Conservation (phyloP, 2,329 filamentous ascomycete genomes). For the Verticillium nonalfalfae region DNA sequence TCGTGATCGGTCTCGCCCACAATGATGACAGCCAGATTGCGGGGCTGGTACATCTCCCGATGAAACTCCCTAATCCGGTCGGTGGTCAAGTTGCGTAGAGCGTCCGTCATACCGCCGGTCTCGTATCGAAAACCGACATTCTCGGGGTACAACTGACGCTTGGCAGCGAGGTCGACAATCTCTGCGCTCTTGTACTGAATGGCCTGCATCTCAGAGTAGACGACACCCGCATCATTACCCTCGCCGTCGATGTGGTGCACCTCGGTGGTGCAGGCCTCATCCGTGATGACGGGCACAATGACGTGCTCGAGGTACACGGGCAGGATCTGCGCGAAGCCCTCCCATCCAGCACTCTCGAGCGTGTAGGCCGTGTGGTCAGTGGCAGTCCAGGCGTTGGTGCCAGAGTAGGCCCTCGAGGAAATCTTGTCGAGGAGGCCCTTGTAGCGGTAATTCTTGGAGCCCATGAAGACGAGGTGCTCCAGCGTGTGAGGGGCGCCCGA, state of each 20-base stretch:
- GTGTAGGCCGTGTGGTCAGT: slow-evolving; percentile 97
- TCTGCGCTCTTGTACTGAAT: slow-evolving; percentile 79
- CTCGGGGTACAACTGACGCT: slow-evolving; percentile 78
- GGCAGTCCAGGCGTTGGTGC: slow-evolving; percentile 95
- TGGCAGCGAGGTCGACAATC: slow-evolving; percentile 79
- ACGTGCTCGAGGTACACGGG: slow-evolving; percentile 95
- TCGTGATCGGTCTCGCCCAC: slow-evolving; percentile 87
- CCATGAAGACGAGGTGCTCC: slow-evolving; percentile 82
- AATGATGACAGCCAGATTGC: slow-evolving; percentile 85
- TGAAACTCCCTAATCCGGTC: slow-evolving; percentile 94
- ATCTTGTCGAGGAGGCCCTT: slow-evolving; percentile 94
- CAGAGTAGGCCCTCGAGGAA: slow-evolving; percentile 85
- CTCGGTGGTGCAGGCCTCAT: slow-evolving; percentile 89
- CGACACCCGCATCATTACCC: slow-evolving; percentile 91
- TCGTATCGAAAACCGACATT: slow-evolving; percentile 93
- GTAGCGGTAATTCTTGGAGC: slow-evolving; percentile 87
- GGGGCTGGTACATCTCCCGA: slow-evolving; percentile 94
- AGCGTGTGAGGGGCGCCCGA: slow-evolving; percentile 85
- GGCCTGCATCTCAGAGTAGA: slow-evolving; percentile 98
- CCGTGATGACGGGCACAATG: slow-evolving; percentile 83
- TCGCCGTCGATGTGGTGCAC: slow-evolving; percentile 93
- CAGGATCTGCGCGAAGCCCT: slow-evolving; percentile 89
- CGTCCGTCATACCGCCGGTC: slow-evolving; percentile 96
- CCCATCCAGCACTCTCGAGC: slow-evolving; percentile 91
- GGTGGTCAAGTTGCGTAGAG: slow-evolving; percentile 76